Base-by-base conservation (phyloP, 1,139 yeast genomes). In the Geotrichum citri-aurantii region DNA sequence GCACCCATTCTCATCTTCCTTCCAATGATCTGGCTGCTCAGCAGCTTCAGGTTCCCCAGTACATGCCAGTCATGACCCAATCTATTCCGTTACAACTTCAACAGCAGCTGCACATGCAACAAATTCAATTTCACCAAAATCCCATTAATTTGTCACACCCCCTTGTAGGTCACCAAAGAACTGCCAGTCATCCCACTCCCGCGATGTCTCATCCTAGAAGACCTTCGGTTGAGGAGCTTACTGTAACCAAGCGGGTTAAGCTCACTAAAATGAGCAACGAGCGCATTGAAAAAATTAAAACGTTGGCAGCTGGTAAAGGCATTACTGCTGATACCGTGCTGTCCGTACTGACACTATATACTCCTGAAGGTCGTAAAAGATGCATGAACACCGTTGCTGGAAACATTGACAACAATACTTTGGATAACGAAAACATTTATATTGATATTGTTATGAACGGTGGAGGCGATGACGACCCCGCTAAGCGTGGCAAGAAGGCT, bases 311-410 rank as follows among this genome's bases (percentile, higher is more conserved):
- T 2, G 67, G 61, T 27, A 70, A 71, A 64, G 70, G 68, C 14
- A 70, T 71, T 56, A 69, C 67, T 40, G 58, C 63, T 40, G 69
- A 67, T 14, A 68, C 71, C 2, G 73, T 71, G 17, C 70, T 70
- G 49, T 62, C 68, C 23, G 73, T 71, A 19, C 63, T 71, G 48
- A 61, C 65, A n/a, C 64, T 69, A 37, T 70, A 69, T 57, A 56
- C 60, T 17, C 42, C 60, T 26, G 52, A 50, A 48, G 54, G 63
- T 52, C 61, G 64, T 33, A 42, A 51, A 29, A 48, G 54, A 37
- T 56, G 49, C 46, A 44, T 53, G 51, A 50, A 52, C 50, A 21
- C 44, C 12, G 46, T 24, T 26, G 46, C 52, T 7, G 44, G 50
- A 11, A 33, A 33, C 40, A 31, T 31, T 11, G 29, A 48, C 37